Base-by-base conservation (phyloP, 2,329 filamentous ascomycete genomes). In the Paracoccidioides lutzii region DNA sequence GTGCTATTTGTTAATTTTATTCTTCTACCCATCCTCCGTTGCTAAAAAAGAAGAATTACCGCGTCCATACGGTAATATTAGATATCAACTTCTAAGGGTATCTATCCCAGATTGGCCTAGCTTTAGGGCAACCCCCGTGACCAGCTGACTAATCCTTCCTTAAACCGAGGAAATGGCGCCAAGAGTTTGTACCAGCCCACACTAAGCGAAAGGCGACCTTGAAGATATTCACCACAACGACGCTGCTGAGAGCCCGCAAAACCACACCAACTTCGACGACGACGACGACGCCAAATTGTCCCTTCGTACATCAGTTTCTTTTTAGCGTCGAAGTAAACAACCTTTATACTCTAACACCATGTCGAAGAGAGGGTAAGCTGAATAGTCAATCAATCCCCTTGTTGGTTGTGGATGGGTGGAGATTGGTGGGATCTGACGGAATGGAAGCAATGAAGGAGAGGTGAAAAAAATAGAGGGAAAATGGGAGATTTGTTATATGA, bases 291-390 rank as follows among this genome's bases (percentile, higher is more conserved):
- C 51, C 53, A 43, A 50, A 55, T 55, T 62, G 65, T 58, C 60
- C 61, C 62, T 60, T 60, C 60, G 60, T 59, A 60, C 61, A 63
- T 65, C 64, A 63, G 65, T 64, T 63, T 63, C 62, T 65, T 66
- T 66, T 64, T 62, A 22, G 22, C 22, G 22, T 22, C 22, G 22
- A 22, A 22, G 22, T 22, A 66, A 32, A 48, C 44, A 51, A 51
- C 30, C 37, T 32, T 67, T 65, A 74, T 67, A 70, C 64, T 64
- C 63, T 68, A 67, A 64, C 72, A 75, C 71, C 64, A 77, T 77
- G 75, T 76, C 75, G 70, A 74, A 74, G 65, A 73, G 74, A 73
- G 74, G 74, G 75, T 76, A 70, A 71, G 73, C 60, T 30, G 32
- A 28, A 54, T 53, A 59, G 56, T 60, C 40, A 10, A 22, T 56